Evolutionary conservation across 129 eudicot genomes (phyloP), one percentile per base, ranked within the genome.

Genomic region (Pulicaria dysenterica): DNA sequence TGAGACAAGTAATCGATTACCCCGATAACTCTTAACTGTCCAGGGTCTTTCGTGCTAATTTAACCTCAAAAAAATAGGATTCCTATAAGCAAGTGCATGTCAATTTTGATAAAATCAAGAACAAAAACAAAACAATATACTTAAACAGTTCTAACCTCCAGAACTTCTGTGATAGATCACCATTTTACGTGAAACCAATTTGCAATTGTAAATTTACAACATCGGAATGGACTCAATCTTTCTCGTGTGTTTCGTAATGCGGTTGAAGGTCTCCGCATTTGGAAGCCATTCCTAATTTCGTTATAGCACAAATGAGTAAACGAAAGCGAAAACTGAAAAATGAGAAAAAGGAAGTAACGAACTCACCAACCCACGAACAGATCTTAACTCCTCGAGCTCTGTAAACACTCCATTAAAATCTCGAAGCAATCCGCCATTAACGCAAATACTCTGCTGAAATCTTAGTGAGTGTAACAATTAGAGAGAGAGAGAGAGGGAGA

Each of bases 41-140:
- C 98, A 13, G 87, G 84, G 82, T 93, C 96, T 85, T 93, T 93
- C 3, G 98, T 93, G 83, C 98, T 89, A 69, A 75, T 36, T 43
- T 15, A 6, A 70, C 42, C 36, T n/a, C 39, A 76, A 38, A 45
- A 11, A 45, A 12, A 40, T 37, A 9, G 9, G 3, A 41, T 11
- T 7, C 3, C 13, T 70, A 50, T 13, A 70, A 80, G 13, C 58
- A 70, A 45, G 40, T 8, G 40, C 34, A 69, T 34, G 57, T 34
- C 60, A 53, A 45, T 3, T 19, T 19, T 12, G 9, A 48, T 19
- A 3, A 54, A 78, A 12, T 12, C 19, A 13, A 13, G 1, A 50
- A 46, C 50, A 56, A 39, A 64, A 4, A 64, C 45, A 17, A 8
- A 19, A 24, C n/a, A 42, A 64, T 58, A 49, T 19, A 36, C 31